Conservation (phyloP, 192 early-diverging fungal genomes). For the Backusella parvicylindrica region DNA sequence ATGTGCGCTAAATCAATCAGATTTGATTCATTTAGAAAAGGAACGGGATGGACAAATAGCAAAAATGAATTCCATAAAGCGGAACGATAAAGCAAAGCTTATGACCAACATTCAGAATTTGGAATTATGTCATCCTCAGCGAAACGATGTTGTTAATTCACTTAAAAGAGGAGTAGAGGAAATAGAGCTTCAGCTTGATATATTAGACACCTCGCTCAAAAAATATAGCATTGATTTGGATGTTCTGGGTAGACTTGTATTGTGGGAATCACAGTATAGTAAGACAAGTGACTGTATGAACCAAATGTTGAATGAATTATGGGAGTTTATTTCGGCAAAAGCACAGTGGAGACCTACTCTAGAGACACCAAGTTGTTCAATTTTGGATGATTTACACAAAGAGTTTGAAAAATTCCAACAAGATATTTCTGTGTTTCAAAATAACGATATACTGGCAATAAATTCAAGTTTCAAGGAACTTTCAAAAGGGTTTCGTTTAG, state of each 20-base stretch:
- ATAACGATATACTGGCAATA: conserved; percentile 8
- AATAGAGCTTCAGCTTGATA: background rate
- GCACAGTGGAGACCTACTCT: conserved; percentile 13
- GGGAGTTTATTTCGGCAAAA: conserved; percentile 13
- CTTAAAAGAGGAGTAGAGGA: background rate
- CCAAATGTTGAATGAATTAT: conserved; percentile 1
- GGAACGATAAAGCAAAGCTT: conserved; percentile 13
- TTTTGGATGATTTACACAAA: background rate
- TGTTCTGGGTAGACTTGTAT: conserved; percentile 2
- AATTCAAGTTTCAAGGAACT: conserved; percentile 10
- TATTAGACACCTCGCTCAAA: conserved; percentile 7
- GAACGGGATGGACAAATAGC: conserved; percentile 12
- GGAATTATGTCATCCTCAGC: background rate
- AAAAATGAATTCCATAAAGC: conserved; percentile 8
- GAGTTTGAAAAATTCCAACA: conserved; percentile 5
- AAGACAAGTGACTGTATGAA: conserved; percentile 14
- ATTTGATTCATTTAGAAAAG: conserved; percentile 15
- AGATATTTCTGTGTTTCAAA: conserved; percentile 20
- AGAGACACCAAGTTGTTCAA: background rate
- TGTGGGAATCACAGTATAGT: conserved; percentile 16
- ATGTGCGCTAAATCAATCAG: conserved; percentile 12
- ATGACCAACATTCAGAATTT: conserved; percentile 5
- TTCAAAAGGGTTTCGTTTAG: conserved; percentile 20
- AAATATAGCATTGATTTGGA: conserved; percentile 8
- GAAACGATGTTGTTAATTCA: too few relatives aligned